Evolutionary conservation across 352 stramenopile genomes (phyloP), one percentile per base, ranked within the genome.

Genomic region (Globisporangium heterothallicum): DNA sequence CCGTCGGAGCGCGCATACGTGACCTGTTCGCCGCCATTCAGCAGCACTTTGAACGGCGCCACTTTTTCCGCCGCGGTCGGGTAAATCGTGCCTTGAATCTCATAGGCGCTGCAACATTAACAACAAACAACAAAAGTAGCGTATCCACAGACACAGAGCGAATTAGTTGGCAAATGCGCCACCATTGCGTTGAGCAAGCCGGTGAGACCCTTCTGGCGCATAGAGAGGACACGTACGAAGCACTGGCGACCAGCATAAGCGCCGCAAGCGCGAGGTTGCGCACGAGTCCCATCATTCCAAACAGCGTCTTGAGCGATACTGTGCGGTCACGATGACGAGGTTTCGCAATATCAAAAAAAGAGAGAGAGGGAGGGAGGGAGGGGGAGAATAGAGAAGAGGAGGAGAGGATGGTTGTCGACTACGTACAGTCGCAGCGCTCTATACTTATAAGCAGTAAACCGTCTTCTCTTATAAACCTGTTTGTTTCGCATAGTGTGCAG

Each of bases 11-110:
- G 77, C 41, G 81, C 69, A 49, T 89, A 88, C 14, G 70, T 72
- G 27, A 81, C 69, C 47, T 88, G 72, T 49, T 88, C 79, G 22
- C 78, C 79, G 27, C 82, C 82, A 52, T 91, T 84, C 3, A 93
- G 64, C 42, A 87, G 68, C 27, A 93, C 66, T 38, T 78, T 70
- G 36, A 85, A 70, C 21, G 79, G 77, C 43, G 63, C 52, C 32
- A 90, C 64, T 62, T 81, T 84, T 35, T 85, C 74, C 16, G 57
- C 65, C 4, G 59, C 62, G 4, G 52, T 63, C 12, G 77, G 62
- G 59, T 79, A 81, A 41, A 88, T 66, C 3, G 66, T 80, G 35
- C 78, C 78, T 25, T 66, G 64, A 56, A 88, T 75, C 35, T 84
- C 73, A 47, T 69, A 84, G 4, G 78, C 68, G 9, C 74, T 78